phyloP scores from a whole-genome alignment of 768 basidiomycete species.

The Hemileccinum rubropunctum region DNA sequence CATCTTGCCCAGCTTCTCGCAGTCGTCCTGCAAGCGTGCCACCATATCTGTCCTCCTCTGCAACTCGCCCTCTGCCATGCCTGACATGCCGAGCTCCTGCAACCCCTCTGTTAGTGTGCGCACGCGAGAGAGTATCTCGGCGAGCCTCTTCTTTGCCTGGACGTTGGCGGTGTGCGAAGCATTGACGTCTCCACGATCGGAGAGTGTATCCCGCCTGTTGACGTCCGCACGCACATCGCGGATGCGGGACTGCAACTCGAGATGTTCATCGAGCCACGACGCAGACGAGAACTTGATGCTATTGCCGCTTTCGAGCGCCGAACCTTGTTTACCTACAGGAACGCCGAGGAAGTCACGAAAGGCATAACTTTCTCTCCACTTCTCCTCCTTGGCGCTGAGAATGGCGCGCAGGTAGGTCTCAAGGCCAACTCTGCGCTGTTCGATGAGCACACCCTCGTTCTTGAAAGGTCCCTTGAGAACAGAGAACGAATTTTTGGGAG shows the following conservation, averaged over 20 bases:
- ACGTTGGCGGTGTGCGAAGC: slow-evolving; percentile 79
- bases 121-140: slow-evolving; percentile 72
- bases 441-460: slow-evolving; percentile 57
- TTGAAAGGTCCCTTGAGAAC: slow-evolving; percentile 54
- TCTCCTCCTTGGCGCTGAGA: slow-evolving; percentile 73
- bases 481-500: slow-evolving; percentile 79
- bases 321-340: slow-evolving; percentile 57
- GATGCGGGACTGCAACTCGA: slow-evolving; percentile 69
- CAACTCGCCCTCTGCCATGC: slow-evolving; percentile 90
- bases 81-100: slow-evolving; percentile 58
- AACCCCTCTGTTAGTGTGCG: slow-evolving; percentile 69
- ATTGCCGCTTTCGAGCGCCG: slow-evolving; percentile 21
- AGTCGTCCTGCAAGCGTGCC: slow-evolving; percentile 84
- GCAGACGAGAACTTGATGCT: slow-evolving; percentile 63
- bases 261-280: slow-evolving; percentile 89
- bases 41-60: slow-evolving; percentile 88
- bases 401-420: slow-evolving; percentile 88
- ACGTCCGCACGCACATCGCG: slow-evolving; percentile 84
- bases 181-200: slow-evolving; percentile 67
- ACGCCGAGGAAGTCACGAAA: slow-evolving; percentile 89
- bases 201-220: slow-evolving; percentile 83
- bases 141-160: slow-evolving; percentile 81
- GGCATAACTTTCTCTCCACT: slow-evolving; percentile 75
- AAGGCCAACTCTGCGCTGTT: slow-evolving; percentile 74
- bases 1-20: slow-evolving; percentile 84